These are phyloP conservation scores for Suzukiozyma palmioleophila DNA, from an alignment of 1,139 yeast species.

Conservation along the genomic window DNA sequence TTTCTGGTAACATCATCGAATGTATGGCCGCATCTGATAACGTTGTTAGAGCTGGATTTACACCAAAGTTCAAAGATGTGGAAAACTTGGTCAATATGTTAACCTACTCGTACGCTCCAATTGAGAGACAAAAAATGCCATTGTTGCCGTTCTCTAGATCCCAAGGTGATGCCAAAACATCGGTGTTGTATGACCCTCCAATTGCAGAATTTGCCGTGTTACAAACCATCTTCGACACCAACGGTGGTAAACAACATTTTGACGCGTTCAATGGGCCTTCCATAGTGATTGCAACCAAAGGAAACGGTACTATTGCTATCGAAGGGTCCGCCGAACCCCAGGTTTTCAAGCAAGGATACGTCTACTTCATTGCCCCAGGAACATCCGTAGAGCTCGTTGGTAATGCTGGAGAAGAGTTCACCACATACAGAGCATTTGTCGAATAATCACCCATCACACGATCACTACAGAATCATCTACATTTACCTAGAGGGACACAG, in stretches of 20 bases:
- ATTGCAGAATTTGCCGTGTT: slow-evolving; percentile 92
- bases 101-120: slow-evolving; percentile 85
- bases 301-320: slow-evolving; percentile 57
- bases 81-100: slow-evolving; percentile 83
- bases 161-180: slow-evolving; percentile 56
- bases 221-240: slow-evolving; percentile 55
- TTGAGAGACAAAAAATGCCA: slow-evolving; percentile 88
- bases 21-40: slow-evolving; percentile 99
- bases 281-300: slow-evolving; percentile 77
- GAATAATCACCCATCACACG: slow-evolving; percentile 26
- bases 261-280: slow-evolving; percentile 81
- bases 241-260: slow-evolving; percentile 40
- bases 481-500: too few relatives aligned
- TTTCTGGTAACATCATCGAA: slow-evolving; percentile 93
- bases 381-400: slow-evolving; percentile 59
- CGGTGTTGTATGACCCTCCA: slow-evolving; percentile 86
- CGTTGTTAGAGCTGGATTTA: slow-evolving; percentile 97
- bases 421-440: slow-evolving; percentile 83
- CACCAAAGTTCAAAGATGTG: slow-evolving; percentile 97
- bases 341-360: slow-evolving; percentile 57
- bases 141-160: slow-evolving; percentile 60
- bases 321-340: slow-evolving; percentile 33
- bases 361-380: slow-evolving; percentile 80
- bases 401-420: slow-evolving; percentile 47
- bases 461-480: not conserved